Evolutionary conservation across 164 flowering plant species (phyloP).

Genomic region (Tetracentron sinense): DNA sequence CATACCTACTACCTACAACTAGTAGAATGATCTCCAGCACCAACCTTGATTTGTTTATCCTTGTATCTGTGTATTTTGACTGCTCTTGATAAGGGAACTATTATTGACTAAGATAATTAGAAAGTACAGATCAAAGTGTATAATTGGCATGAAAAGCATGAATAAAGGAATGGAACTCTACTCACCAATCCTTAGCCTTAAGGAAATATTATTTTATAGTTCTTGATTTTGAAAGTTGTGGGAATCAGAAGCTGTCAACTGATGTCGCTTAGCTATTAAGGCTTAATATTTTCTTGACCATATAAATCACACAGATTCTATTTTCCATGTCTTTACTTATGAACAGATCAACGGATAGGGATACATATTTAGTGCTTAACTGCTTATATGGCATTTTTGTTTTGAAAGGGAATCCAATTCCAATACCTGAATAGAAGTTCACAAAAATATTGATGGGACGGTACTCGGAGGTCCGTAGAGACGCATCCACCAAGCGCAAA

Average conservation of each 20-base stretch:
- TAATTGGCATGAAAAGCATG: neutral
- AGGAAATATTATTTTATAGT: no score
- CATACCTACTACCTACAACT: no score
- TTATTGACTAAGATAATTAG: neutral
- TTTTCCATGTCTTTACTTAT: no score
- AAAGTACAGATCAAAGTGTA: neutral
- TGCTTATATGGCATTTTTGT: neutral
- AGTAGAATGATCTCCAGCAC: no score
- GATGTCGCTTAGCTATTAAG: neutral
- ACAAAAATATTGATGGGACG: slow-evolving; percentile 88
- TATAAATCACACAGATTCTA: neutral
- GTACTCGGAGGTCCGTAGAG: slow-evolving; percentile 70
- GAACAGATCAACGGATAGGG: no score
- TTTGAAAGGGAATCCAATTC: slow-evolving; percentile 3
- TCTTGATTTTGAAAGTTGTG: no score
- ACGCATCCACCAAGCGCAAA: slow-evolving; percentile 69
- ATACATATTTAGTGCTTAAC: no score
- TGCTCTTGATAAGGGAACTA: neutral
- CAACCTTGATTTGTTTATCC: neutral
- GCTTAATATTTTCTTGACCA: neutral
- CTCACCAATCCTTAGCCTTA: neutral
- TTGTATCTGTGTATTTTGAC: neutral
- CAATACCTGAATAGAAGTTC: slow-evolving; percentile 85
- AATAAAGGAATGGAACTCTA: neutral
- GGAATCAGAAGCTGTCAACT: neutral